Evolutionary conservation across 257 asterid species (phyloP), one percentile per base, ranked within the genome.

Genomic region (Nicotiana sylvestris): DNA sequence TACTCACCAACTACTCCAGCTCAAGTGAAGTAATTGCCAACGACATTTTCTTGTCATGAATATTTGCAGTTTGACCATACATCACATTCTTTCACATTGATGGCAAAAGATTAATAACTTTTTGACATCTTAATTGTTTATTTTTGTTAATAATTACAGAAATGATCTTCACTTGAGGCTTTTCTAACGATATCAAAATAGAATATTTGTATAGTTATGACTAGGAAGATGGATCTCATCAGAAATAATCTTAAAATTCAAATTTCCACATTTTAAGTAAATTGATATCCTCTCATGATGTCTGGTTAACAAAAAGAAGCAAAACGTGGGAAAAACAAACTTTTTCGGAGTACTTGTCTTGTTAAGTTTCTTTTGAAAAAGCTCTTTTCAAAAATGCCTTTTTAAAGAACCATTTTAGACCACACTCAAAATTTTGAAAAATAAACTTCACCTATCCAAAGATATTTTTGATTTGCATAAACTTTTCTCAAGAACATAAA

Each of bases 1-100:
- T 78, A 70, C 68, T 66, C 30, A 57, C 85, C 67, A 82, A 76
- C 85, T 18, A 33, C 66, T 78, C 53, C 15, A 56, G 35, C 81
- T 43, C 62, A 10, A 32, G 68, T 25, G 55, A 18, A 77, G 53
- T 77, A 77, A 83, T 65, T 83, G 72, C 74, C 51, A 66, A 35
- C 68, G 7, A 16, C 3, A 43, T 39, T 43, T 25, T 39, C 1
- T 25, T 33, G 61, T 66, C 67, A 51, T 56, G 16, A 81, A 21
- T 35, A 30, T 29, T 49, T 66, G 66, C 66, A 81, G 74, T 53
- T 8, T 8, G 11, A 30, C 66, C 25, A 32, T 2, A 33, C n/a
- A 55, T 4, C 15, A 27, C 60, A 0, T 5, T 7, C 46, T 43
- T 25, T 13, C 58, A 53, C 18, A 68, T 82, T 72, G 76, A 82